These are phyloP conservation scores for Ceratocystis albifundus DNA, from an alignment of 2,329 filamentous ascomycete genomes.

Conservation along the genomic window DNA sequence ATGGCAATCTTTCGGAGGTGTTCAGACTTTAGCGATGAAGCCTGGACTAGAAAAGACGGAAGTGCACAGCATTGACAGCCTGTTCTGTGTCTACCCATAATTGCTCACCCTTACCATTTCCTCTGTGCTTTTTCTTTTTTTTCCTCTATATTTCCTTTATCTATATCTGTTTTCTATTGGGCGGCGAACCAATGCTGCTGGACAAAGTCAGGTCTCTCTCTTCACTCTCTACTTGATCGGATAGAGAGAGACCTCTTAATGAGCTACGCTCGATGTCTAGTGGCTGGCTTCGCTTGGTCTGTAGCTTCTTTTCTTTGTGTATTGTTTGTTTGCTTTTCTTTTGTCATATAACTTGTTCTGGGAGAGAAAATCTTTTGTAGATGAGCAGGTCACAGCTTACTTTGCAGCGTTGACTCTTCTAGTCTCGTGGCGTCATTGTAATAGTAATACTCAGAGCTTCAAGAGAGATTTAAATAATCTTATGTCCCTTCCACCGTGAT, in stretches of 20 bases:
- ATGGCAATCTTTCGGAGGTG: background rate
- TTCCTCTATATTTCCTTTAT: conserved; percentile 16
- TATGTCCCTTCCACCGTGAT: background rate
- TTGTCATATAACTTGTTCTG: conserved; percentile 17
- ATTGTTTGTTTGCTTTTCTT: conserved; percentile 17
- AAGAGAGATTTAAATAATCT: conserved; percentile 16
- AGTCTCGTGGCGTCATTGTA: conserved; percentile 21
- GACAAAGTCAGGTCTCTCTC: background rate
- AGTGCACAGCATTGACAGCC: conserved; percentile 3
- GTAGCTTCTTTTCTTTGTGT: conserved; percentile 14
- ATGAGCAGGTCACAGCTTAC: conserved; percentile 20
- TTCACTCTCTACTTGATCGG: background rate
- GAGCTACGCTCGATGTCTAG: background rate
- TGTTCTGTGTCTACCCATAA: conserved; percentile 15
- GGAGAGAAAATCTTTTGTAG: conserved; percentile 19
- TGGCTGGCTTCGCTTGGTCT: background rate
- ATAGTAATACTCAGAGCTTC: conserved; percentile 23
- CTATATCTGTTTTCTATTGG: conserved; percentile 1
- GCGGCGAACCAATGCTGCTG: background rate
- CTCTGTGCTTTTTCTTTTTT: conserved; percentile 18
- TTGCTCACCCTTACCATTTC: conserved; percentile 16
- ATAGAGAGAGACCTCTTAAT: background rate
- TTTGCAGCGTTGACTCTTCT: conserved; percentile 1
- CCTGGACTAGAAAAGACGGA: background rate
- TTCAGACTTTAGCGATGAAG: background rate